Evolutionary conservation across 1,139 yeast species (phyloP).

Genomic region (Trichomonascaceae sp.): DNA sequence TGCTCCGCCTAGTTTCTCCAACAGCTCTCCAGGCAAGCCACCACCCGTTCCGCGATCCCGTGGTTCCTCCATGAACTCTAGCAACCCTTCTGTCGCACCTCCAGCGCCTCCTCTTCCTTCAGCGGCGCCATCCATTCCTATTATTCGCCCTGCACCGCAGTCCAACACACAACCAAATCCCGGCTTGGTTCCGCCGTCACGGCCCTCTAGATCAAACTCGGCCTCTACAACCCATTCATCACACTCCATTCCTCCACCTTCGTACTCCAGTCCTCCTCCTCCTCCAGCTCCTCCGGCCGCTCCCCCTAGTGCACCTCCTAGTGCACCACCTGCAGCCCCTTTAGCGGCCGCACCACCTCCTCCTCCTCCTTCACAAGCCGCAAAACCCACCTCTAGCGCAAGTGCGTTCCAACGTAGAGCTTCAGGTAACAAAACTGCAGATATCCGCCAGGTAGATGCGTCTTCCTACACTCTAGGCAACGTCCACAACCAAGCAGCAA

Average conservation of each 20-base stretch:
- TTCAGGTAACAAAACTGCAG: constrained; percentile 11
- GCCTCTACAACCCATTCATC: constrained; percentile 4
- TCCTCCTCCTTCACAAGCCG: constrained; percentile 6
- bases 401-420: constrained; percentile 14
- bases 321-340: constrained; percentile 17
- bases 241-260: constrained; percentile 10
- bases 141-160: constrained; percentile 14
- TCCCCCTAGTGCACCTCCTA: constrained; percentile 16
- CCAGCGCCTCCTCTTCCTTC: constrained; percentile 13
- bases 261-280: constrained; percentile 12
- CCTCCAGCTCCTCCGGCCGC: constrained; percentile 13
- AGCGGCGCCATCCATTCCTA: constrained; percentile 16
- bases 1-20: constrained; percentile 7
- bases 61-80: constrained; percentile 1
- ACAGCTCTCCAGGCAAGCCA: constrained; percentile 16
- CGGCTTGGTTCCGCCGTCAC: constrained; percentile 19
- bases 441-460: constrained; percentile 20
- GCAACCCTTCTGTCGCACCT: constrained; percentile 7
- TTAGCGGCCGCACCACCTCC: constrained; percentile 14
- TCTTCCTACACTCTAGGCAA: constrained; percentile 21
- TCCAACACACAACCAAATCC: constrained; percentile 16
- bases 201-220: constrained; percentile 8
- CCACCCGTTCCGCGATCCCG: constrained; percentile 18
- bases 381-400: constrained; percentile 14
- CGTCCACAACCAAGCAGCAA: constrained; percentile 5